Conservation (phyloP, 495 filamentous ascomycete species). For the Penicillium steckii region DNA sequence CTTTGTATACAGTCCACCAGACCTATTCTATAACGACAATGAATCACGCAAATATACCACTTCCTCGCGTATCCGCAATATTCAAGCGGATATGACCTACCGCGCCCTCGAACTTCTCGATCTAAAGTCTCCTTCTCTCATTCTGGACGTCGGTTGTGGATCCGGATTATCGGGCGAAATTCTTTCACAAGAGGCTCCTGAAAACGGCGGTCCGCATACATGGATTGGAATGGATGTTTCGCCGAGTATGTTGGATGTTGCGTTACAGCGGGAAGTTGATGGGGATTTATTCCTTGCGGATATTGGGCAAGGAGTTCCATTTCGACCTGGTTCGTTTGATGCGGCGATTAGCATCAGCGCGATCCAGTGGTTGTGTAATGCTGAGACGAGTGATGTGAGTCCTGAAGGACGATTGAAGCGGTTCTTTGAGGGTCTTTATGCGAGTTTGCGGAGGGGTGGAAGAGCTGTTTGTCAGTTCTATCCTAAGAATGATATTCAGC, state of each 20-base stretch:
- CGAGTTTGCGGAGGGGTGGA: slow-evolving; percentile 77
- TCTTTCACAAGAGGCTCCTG: slow-evolving; percentile 61
- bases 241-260: slow-evolving; percentile 89
- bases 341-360: slow-evolving; percentile 92
- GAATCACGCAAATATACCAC: slow-evolving; percentile 98
- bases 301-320: slow-evolving; percentile 93
- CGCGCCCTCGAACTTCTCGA: slow-evolving; percentile 88
- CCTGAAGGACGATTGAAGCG: slow-evolving; percentile 71
- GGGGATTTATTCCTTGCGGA: slow-evolving; percentile 91
- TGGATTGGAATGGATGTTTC: slow-evolving; percentile 97
- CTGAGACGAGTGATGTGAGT: slow-evolving; percentile 79
- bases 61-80: slow-evolving; percentile 87
- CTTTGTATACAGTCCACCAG: slow-evolving; percentile 67
- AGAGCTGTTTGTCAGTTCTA: slow-evolving; percentile 97
- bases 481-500: slow-evolving; percentile 89
- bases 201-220: slow-evolving; percentile 79
- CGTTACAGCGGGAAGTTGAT: slow-evolving; percentile 85
- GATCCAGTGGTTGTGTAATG: slow-evolving; percentile 97
- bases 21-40: slow-evolving; percentile 94
- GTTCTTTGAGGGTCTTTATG: slow-evolving; percentile 93
- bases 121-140: slow-evolving; percentile 74
- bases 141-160: slow-evolving; percentile 95
- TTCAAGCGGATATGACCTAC: slow-evolving; percentile 91
- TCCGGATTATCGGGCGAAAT: slow-evolving; percentile 94
- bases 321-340: slow-evolving; percentile 89